A percentile compares a stretch with the other conserved stretches of the same genome.
These are phyloP conservation scores for Salix suchowensis DNA, from an alignment of 345 rosid species.

Conservation along the genomic window DNA sequence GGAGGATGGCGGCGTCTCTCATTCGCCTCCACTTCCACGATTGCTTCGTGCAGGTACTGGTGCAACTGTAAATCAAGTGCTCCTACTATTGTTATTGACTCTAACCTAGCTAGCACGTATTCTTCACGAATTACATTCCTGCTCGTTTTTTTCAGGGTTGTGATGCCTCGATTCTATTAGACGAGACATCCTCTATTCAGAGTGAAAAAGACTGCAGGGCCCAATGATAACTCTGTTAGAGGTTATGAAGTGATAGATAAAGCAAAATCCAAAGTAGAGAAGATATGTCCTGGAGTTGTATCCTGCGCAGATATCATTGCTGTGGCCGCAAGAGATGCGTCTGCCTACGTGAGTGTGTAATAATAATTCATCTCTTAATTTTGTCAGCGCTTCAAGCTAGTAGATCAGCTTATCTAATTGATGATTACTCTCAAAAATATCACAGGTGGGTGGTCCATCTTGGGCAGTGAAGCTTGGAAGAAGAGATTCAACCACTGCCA, in stretches of 20 bases:
- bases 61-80: background rate
- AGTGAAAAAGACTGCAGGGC: slow-evolving; percentile 13
- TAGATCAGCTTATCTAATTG: no score
- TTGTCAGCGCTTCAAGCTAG: background rate
- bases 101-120: background rate
- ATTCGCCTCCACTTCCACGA: slow-evolving; percentile 17
- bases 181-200: slow-evolving; percentile 9
- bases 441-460: slow-evolving; percentile 20
- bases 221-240: background rate
- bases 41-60: slow-evolving; percentile 15
- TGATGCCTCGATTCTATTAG: slow-evolving; percentile 19
- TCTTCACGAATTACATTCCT: background rate
- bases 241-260: slow-evolving; percentile 9
- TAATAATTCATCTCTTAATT: background rate
- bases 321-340: slow-evolving; percentile 16
- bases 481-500: slow-evolving; percentile 20
- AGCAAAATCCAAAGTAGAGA: slow-evolving; percentile 15
- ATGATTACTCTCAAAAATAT: background rate
- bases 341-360: slow-evolving; percentile 4
- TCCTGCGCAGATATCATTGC: slow-evolving; percentile 9
- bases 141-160: slow-evolving; percentile 12
- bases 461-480: slow-evolving; percentile 25
- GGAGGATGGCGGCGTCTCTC: slow-evolving; percentile 15
- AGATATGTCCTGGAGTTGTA: slow-evolving; percentile 15
- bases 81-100: background rate